A percentile compares a stretch with the other conserved stretches of the same genome.
These are phyloP conservation scores for Chimonanthus praecox DNA, from an alignment of 164 flowering plant species.

Conservation along the genomic window DNA sequence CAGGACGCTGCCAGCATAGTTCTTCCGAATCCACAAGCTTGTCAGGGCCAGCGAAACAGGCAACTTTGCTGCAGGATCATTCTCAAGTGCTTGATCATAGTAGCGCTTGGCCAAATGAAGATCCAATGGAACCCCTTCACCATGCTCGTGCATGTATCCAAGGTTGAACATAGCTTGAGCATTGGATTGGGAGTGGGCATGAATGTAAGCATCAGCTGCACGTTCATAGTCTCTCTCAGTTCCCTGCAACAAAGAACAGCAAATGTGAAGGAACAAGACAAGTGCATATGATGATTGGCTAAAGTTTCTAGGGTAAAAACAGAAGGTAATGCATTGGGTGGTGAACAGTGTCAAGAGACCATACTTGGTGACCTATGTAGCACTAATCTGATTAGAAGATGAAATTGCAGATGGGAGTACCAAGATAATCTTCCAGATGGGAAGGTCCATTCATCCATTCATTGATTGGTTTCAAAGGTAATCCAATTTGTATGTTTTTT, in stretches of 20 bases:
- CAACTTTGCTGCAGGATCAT: conserved; percentile 77
- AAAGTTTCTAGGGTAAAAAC: too few relatives aligned
- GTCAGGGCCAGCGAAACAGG: conserved; percentile 83
- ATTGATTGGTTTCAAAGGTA: too few relatives aligned
- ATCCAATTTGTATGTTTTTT: too few relatives aligned
- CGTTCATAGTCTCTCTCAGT: conserved; percentile 88
- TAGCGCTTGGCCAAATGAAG: conserved; percentile 98
- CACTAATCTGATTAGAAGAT: too few relatives aligned
- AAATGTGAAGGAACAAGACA: background rate
- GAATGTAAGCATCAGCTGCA: conserved; percentile 98
- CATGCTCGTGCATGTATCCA: conserved; percentile 99
- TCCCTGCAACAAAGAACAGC: conserved; percentile 42
- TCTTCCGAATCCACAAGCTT: conserved; percentile 88
- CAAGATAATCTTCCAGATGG: too few relatives aligned
- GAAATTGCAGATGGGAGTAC: too few relatives aligned
- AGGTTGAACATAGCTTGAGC: conserved; percentile 99
- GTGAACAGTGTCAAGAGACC: too few relatives aligned
- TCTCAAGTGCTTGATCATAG: conserved; percentile 85
- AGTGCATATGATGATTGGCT: too few relatives aligned
- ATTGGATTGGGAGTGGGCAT: conserved; percentile 83
- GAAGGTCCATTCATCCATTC: too few relatives aligned
- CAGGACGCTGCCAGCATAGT: conserved; percentile 68
- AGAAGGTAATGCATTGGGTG: too few relatives aligned
- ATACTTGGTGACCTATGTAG: too few relatives aligned
- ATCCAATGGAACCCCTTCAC: conserved; percentile 90